These are phyloP conservation scores for Aschersonia sp. DNA, from an alignment of 2,329 filamentous ascomycete species.

Conservation along the genomic window DNA sequence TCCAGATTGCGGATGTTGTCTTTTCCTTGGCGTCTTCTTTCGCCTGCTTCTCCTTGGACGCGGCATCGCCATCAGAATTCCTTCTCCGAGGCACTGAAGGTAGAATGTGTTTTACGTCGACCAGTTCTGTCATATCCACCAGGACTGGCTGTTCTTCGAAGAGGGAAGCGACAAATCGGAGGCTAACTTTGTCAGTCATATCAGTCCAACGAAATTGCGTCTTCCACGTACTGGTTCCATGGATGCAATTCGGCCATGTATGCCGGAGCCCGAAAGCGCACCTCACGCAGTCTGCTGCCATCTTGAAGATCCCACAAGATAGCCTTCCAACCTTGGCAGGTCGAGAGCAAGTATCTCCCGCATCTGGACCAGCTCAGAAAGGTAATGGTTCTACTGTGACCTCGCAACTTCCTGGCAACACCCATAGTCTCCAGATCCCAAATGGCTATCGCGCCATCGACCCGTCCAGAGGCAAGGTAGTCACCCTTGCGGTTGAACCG, in stretches of 20 bases:
- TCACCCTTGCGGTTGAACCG: conserved; percentile 94
- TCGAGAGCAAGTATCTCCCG: conserved; percentile 80
- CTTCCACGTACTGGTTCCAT: conserved; percentile 54
- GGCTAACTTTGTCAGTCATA: conserved; percentile 31
- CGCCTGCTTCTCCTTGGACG: conserved; percentile 66
- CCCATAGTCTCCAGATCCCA: conserved; percentile 98
- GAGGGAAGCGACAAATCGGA: conserved; percentile 77
- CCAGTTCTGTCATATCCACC: conserved; percentile 60
- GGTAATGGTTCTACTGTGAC: conserved; percentile 87
- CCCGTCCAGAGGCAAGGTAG: conserved; percentile 83
- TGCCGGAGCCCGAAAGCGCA: conserved; percentile 83
- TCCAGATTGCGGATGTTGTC: conserved; percentile 87
- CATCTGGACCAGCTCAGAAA: conserved; percentile 91
- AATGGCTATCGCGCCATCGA: conserved; percentile 87
- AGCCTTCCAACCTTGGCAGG: conserved; percentile 92
- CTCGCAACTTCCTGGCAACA: conserved; percentile 83
- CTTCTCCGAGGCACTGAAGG: conserved; percentile 71
- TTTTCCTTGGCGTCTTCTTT: conserved; percentile 90
- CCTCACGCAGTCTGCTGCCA: conserved; percentile 59
- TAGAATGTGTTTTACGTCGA: conserved; percentile 61
- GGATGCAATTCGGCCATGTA: conserved; percentile 96
- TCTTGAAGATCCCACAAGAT: conserved; percentile 83
- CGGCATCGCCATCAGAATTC: conserved; percentile 53
- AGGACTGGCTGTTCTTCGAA: conserved; percentile 89
- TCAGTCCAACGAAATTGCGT: neutral